Evolutionary conservation across 768 basidiomycete genomes (phyloP).

Genomic region (Psilocybe subaeruginosa): DNA sequence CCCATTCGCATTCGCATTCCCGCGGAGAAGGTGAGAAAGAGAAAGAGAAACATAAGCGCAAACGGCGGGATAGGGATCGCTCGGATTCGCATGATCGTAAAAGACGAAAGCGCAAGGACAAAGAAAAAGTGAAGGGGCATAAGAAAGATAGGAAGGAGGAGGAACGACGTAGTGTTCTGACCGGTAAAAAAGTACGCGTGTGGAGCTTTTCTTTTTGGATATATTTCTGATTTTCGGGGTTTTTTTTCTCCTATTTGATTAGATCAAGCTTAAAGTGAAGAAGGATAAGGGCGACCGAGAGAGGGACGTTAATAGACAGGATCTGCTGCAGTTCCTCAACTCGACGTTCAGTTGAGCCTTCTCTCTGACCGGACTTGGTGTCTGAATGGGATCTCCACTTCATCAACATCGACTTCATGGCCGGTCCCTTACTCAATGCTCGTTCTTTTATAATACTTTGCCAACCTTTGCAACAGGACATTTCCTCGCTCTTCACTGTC

Average conservation of each 20-base stretch:
- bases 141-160: conserved; percentile 39
- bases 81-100: conserved; percentile 21
- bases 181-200: conserved; percentile 52
- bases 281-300: conserved; percentile 59
- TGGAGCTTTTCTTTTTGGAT: not conserved
- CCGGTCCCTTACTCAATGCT: too few relatives aligned
- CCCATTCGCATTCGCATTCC: conserved; percentile 14
- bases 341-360: conserved; percentile 43
- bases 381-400: too few relatives aligned
- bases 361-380: too few relatives aligned
- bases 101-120: conserved; percentile 19
- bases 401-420: too few relatives aligned
- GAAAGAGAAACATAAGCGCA: conserved; percentile 30
- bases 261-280: conserved; percentile 70
- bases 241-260: conserved; percentile 3
- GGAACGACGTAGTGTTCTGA: conserved; percentile 57
- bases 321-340: conserved; percentile 58
- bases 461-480: too few relatives aligned
- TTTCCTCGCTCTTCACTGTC: too few relatives aligned
- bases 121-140: conserved; percentile 31
- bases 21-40: conserved; percentile 13
- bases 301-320: conserved; percentile 56
- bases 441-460: too few relatives aligned
- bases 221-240: not conserved
- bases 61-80: conserved; percentile 16